phyloP scores from a whole-genome alignment of 2,329 filamentous ascomycete genomes.

The Colletotrichum cordylinicola region DNA sequence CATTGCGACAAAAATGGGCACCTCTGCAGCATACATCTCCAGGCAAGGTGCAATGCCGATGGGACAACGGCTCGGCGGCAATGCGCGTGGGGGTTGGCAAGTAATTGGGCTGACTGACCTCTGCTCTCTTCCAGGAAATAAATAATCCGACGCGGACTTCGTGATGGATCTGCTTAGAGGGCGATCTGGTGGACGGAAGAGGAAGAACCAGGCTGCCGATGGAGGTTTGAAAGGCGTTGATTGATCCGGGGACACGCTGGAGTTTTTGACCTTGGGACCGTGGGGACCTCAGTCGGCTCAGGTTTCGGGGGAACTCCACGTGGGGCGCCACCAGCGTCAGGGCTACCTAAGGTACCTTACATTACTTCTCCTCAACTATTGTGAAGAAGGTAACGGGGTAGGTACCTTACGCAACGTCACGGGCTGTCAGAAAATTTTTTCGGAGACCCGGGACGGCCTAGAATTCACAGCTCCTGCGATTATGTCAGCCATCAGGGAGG shows the following conservation, averaged over 20 bases:
- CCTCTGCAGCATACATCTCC: not conserved
- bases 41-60: not conserved
- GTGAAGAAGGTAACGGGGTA: not conserved
- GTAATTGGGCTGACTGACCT: conserved; percentile 19
- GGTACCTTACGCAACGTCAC: not conserved
- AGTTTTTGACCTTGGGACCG: conserved; percentile 19
- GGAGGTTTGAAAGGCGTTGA: conserved; percentile 24
- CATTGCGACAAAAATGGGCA: not conserved
- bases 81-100: not conserved
- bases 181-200: conserved; percentile 24
- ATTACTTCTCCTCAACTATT: not conserved
- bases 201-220: conserved; percentile 25
- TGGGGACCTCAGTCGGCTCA: not conserved
- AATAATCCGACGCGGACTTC: conserved; percentile 16
- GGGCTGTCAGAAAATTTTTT: not conserved
- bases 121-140: not conserved
- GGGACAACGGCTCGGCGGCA: not conserved
- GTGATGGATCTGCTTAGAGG: conserved; percentile 22
- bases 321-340: not conserved
- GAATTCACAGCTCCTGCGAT: not conserved
- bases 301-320: not conserved
- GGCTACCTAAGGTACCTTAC: not conserved
- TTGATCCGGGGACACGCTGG: conserved; percentile 22
- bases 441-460: not conserved
- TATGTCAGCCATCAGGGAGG: not conserved